Percentiles rank a stretch among this genome's conserved stretches.
phyloP scores from a whole-genome alignment of 768 basidiomycete species.

The Phallus indusiatus region DNA sequence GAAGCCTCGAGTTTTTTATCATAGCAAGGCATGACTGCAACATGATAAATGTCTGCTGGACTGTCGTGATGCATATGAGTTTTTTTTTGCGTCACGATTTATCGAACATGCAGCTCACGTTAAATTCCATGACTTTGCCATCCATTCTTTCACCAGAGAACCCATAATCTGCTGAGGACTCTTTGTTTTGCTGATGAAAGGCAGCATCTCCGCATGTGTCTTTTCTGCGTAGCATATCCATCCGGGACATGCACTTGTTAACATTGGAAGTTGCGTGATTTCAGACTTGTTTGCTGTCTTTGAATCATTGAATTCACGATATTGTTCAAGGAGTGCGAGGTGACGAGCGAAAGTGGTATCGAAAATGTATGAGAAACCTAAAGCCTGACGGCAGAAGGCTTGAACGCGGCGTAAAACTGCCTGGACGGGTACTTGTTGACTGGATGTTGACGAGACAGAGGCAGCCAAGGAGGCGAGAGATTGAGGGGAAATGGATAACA shows the following conservation, averaged over 20 bases:
- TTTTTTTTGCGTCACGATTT: background rate
- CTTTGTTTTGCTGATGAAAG: slow-evolving; percentile 80
- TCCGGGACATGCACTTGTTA: slow-evolving; percentile 94
- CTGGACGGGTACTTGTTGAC: slow-evolving; percentile 35
- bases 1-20: slow-evolving; percentile 99
- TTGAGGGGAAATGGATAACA: slow-evolving; percentile 87
- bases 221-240: slow-evolving; percentile 99
- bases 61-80: slow-evolving; percentile 30
- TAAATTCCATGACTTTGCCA: slow-evolving; percentile 57
- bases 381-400: slow-evolving; percentile 53
- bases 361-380: slow-evolving; percentile 76
- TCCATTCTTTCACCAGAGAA: slow-evolving; percentile 83
- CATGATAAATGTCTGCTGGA: slow-evolving; percentile 87
- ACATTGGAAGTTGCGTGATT: slow-evolving; percentile 59
- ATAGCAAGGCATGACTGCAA: slow-evolving; percentile 98
- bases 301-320: slow-evolving; percentile 72
- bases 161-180: slow-evolving; percentile 96
- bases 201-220: slow-evolving; percentile 87
- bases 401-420: slow-evolving; percentile 63
- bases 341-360: slow-evolving; percentile 96
- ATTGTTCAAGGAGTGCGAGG: slow-evolving; percentile 72
- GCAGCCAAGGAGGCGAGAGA: slow-evolving; percentile 75
- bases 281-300: slow-evolving; percentile 24
- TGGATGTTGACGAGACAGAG: slow-evolving; percentile 38
- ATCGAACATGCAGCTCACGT: slow-evolving; percentile 38